Evolutionary conservation across 805 yeast species (phyloP).

Genomic region (Metschnikowia corniflorae): DNA sequence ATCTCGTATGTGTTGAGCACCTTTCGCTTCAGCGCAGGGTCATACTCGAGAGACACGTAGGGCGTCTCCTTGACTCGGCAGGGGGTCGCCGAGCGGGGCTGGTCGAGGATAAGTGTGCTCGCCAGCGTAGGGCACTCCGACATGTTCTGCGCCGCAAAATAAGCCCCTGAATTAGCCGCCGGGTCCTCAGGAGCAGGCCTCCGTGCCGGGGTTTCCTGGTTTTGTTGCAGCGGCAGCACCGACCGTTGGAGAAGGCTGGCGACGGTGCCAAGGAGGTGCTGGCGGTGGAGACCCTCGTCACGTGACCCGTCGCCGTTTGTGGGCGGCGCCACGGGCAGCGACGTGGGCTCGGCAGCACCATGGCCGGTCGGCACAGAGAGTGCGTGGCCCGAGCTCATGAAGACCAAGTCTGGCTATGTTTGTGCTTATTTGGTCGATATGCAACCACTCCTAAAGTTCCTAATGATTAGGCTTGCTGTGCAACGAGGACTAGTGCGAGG

Average conservation of each 20-base stretch:
- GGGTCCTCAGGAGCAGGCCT: no score
- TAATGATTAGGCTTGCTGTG: no score
- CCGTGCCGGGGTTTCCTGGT: background rate
- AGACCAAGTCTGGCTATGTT: no score
- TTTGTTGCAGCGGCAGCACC: constrained; percentile 2
- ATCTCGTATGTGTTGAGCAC: constrained; percentile 88
- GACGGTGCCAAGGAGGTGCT: constrained; percentile 30
- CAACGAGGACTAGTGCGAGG: no score
- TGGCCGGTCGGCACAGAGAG: constrained; percentile 6
- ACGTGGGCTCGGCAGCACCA: constrained; percentile 2
- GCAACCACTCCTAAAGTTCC: no score
- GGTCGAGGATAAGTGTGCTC: constrained; percentile 3
- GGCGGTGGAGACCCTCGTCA: constrained; percentile 18
- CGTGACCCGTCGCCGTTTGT: constrained; percentile 2
- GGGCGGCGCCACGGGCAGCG: constrained; percentile 7
- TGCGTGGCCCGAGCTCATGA: constrained; percentile 7
- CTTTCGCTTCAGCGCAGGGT: constrained; percentile 79
- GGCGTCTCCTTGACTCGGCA: constrained; percentile 63
- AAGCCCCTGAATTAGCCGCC: no score
- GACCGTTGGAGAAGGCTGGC: constrained; percentile 27
- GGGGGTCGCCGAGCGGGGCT: constrained; percentile 1
- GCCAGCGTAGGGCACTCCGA: constrained; percentile 2
- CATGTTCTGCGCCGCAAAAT: constrained; percentile 3
- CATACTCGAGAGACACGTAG: constrained; percentile 76
- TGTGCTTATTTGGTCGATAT: no score